Evolutionary conservation across 345 rosid genomes (phyloP).

Genomic region (Eutrema yunnanense): DNA sequence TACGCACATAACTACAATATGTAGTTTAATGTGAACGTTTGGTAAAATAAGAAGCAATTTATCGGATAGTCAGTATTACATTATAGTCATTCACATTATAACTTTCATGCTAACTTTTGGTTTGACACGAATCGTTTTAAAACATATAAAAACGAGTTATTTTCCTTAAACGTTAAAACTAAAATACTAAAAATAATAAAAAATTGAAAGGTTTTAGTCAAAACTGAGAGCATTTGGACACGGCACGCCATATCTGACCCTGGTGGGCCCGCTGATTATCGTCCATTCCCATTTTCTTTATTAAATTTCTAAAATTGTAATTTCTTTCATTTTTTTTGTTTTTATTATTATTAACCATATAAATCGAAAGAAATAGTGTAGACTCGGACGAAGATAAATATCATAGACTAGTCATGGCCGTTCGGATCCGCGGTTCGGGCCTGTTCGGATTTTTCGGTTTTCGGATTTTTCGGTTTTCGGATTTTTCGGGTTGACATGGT

Average conservation of each 20-base stretch:
- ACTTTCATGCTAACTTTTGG: background rate
- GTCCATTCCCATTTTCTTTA: background rate
- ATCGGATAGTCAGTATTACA: background rate
- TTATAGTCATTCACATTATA: background rate
- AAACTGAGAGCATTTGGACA: conserved; percentile 24
- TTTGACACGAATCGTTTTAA: background rate
- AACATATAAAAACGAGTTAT: background rate
- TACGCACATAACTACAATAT: background rate
- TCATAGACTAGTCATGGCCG: too few relatives aligned
- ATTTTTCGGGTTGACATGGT: too few relatives aligned
- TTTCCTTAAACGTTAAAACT: background rate
- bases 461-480: too few relatives aligned
- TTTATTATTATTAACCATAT: background rate
- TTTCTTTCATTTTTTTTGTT: background rate
- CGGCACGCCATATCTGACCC: conserved; percentile 33
- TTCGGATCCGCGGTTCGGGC: too few relatives aligned
- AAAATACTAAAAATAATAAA: background rate
- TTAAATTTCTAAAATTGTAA: background rate
- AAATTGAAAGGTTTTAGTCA: conserved; percentile 20
- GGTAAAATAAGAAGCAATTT: too few relatives aligned
- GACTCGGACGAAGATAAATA: background rate
- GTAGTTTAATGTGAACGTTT: background rate
- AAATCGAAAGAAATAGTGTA: background rate
- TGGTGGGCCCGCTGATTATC: conserved; percentile 1
- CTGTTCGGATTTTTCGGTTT: too few relatives aligned